Base-by-base conservation (phyloP, 192 early-diverging fungal genomes). In the Coemansia sp. region DNA sequence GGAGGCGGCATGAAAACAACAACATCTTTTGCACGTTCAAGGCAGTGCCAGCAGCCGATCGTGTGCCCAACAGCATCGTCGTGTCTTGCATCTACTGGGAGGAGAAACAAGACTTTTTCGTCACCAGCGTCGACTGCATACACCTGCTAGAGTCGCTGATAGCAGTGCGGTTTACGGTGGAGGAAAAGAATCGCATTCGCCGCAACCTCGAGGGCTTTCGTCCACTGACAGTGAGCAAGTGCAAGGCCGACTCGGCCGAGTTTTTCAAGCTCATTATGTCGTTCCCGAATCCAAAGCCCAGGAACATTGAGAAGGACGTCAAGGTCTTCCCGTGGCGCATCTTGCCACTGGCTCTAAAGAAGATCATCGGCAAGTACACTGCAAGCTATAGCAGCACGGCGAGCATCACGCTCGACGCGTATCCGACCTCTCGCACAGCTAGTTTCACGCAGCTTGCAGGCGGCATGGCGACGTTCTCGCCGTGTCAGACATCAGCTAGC, bases 241-340 rank as follows among this genome's bases (percentile, higher is more conserved):
- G 88, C 70, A 91, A 92, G 74, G 77, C 88, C 3, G 89, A 93
- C n/a, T 90, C 89, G 41, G 86, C 87, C 8, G 89, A 88, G n/a
- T 93, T 95, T 72, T 95, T 92, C 82, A 90, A 88, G 75, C 74
- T 90, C 68, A 92, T 95, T 74, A 95, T 95, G 93, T 83, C 86
- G 16, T 95, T 91, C 68, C 88, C 90, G 1, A 89, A 92, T 70
- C 92, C 93, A 42, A 92, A 90, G 73, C 93, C 93, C 20, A 84
- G 93, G 41, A 93, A 94, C 84, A 94, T 93, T 67, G 92, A 93
- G 82, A 95, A 95, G 77, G 92, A 95, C 64, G 89, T 95, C 84
- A 95, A 95, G 72, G 92, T 95, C 5, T 95, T 92, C 78, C 85
- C 88, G 7, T 95, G 93, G 93, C 87, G 87, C 54, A 86, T 87